Evolutionary conservation across 225 moss, liverwort and hornwort genomes (phyloP), one percentile per base, ranked within the genome.

Genomic region (Bryum argenteum): DNA sequence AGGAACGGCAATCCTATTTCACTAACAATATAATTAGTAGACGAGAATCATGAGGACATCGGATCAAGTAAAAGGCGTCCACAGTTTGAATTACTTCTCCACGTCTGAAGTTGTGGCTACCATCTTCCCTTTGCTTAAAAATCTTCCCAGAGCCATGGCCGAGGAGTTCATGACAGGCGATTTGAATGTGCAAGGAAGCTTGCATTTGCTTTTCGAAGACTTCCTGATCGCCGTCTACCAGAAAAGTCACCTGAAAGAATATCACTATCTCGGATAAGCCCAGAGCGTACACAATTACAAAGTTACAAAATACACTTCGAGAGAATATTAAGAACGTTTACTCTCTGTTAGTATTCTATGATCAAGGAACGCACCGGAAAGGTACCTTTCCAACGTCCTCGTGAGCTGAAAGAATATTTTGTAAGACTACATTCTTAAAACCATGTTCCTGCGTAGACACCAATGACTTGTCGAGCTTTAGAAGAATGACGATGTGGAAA

Each of bases 121-220:
- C 91, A 54, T 63, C 80, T 12, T 59, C 47, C 57, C 62, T 72
- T 51, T 75, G 78, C n/a, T 59, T 75, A 47, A 89, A 91, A 15
- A 89, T 26, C 61, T 91, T 91, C 44, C 89, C 91, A 22, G 91
- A 89, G 14, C 91, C 91, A 81, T 89, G 91, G 50, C 91, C 91
- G 17, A 91, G 83, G 42, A 91, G 87, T 70, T 91, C 89, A 75
- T 91, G 89, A 50, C 87, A 91, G 10, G 85, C 87, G 52, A 88
- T 78, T 70, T 91, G 91, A 71, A 89, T 65, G 39, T 78, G 58
- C 59, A 80, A 82, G 14, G 83, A 83, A 39, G 81, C 75, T 74
- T 76, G 67, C 72, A 83, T 80, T 40, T 23, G 69, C 58, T 76
- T 56, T 43, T 58, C 70, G 52, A 71, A 82, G 37, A 88, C 22